Base-by-base conservation (phyloP, 2,329 filamentous ascomycete genomes). In the Talaromyces marneffei region DNA sequence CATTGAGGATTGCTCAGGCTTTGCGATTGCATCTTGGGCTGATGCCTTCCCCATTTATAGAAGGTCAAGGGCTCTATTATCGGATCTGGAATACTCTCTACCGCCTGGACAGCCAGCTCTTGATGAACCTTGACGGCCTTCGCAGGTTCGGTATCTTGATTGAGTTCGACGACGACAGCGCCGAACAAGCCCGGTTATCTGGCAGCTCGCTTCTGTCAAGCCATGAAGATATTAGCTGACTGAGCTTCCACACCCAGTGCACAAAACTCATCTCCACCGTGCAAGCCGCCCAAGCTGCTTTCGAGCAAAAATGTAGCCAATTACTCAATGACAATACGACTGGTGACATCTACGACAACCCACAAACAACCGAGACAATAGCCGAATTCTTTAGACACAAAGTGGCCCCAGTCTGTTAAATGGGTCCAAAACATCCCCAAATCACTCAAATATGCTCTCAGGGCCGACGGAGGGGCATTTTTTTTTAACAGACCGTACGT, bases 41-140 rank as follows among this genome's bases (percentile, higher is more conserved):
- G 56, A 68, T 59, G 57, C 76, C 29, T 66, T 74, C 0, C 59
- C 52, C n/a, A n/a, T n/a, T n/a, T n/a, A n/a, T n/a, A 4, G 40
- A 55, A 0, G 67, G 77, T 39, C 63, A 73, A 10, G 79, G 81
- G 63, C 66, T 79, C 61, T 75, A 77, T 5, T 79, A 76, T 64
- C 71, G 79, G 0, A 64, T 83, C n/a, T 84, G 81, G 80, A 83
- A 79, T 79, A 67, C 67, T 0, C 65, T 84, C 3, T 82, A 76
- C 65, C 71, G 71, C 1, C 67, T 81, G 14, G 82, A 83, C 57
- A 75, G 69, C 59, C 79, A 79, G 65, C 74, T 72, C 3, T 74
- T 73, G 52, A 76, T 78, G 70, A 78, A 78, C 42, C 70, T 81
- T 1, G 80, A 3, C 75, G 79, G 1, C 77, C 78, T 1, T 74